Evolutionary conservation across 2,329 filamentous ascomycete genomes (phyloP), one percentile per base, ranked within the genome.

Genomic region (Pseudogymnoascus sp.): DNA sequence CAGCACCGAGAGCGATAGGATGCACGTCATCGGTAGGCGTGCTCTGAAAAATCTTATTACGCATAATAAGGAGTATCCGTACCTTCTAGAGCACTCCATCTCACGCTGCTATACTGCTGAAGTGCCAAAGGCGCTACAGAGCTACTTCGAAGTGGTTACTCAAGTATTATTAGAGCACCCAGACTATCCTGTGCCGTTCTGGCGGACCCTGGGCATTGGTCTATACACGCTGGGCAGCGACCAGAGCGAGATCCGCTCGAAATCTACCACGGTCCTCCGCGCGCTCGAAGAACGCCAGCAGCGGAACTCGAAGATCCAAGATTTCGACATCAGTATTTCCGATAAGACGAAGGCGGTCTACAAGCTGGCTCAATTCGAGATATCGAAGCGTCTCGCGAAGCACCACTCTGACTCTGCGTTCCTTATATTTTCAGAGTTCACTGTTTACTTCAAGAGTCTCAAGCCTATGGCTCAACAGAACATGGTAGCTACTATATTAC

Each of bases 301-400:
- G 66, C 88, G 89, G 67, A 94, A 86, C 66, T 96, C 93, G 1
- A 95, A 95, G 71, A 86, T 99, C 5, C 91, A 96, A 72, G 94
- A 99, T 72, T 95, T 97, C 63, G 94, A 99, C 70, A 97, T 99
- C 69, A 97, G 92, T 72, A 94, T 99, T 63, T 95, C 93, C 0
- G 95, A 99, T 76, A 97, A 97, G 76, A 99, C 95, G 0, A 96
- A 96, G 67, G 92, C 93, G 0, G 93, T 99, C 2, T 99, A 97
- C 76, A 99, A 99, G 76, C 80, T 95, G 48, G 94, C 95, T 0
- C 94, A 99, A 71, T 97, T 97, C 67, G 93, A 97, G 72, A 95
- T 96, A 21, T 97, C 94, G 0, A 92, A 93, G 69, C 83, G 92
- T 18, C 82, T 99, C 39, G 89, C 92, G 1, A 90, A 90, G 69